These are phyloP conservation scores for Tolypocladium tundrense DNA, from an alignment of 2,329 filamentous ascomycete genomes.

Conservation along the genomic window DNA sequence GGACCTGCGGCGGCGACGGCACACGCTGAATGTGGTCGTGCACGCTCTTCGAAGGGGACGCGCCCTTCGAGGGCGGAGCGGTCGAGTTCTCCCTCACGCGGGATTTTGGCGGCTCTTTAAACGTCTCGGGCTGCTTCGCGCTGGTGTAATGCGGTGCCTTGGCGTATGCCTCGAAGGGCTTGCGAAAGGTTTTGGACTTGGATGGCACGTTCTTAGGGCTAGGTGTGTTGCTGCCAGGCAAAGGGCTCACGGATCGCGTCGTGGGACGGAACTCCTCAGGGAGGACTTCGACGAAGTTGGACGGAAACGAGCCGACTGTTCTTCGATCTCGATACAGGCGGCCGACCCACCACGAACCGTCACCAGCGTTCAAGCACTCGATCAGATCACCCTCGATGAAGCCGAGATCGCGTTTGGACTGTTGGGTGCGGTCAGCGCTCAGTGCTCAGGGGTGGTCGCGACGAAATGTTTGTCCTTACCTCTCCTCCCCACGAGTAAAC, in stretches of 20 bases:
- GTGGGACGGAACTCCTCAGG: constrained; percentile 76
- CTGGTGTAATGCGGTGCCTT: constrained; percentile 58
- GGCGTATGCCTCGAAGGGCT: constrained; percentile 57
- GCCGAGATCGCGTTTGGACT: constrained; percentile 86
- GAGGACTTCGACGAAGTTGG: constrained; percentile 91
- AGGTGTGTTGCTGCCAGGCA: constrained; percentile 46
- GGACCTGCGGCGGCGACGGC: constrained; percentile 12
- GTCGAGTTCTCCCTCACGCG: constrained; percentile 11
- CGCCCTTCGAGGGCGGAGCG: constrained; percentile 16
- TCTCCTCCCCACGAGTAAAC: constrained; percentile 93
- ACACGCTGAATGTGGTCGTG: constrained; percentile 9
- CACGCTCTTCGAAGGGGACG: constrained; percentile 15
- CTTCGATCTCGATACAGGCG: constrained; percentile 80
- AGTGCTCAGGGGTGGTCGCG: neutral
- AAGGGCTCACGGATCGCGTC: constrained; percentile 47
- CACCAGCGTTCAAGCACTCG: constrained; percentile 94
- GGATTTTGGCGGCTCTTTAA: constrained; percentile 30
- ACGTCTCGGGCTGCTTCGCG: constrained; percentile 49
- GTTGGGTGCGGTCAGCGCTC: constrained; percentile 11
- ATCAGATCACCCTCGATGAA: constrained; percentile 98
- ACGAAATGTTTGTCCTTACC: constrained; percentile 25
- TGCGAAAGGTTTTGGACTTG: constrained; percentile 54
- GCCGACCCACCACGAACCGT: constrained; percentile 98
- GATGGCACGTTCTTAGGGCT: constrained; percentile 44
- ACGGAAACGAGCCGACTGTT: constrained; percentile 87